phyloP scores from a whole-genome alignment of 331 rosid species.

The Dryas integrifolia region DNA sequence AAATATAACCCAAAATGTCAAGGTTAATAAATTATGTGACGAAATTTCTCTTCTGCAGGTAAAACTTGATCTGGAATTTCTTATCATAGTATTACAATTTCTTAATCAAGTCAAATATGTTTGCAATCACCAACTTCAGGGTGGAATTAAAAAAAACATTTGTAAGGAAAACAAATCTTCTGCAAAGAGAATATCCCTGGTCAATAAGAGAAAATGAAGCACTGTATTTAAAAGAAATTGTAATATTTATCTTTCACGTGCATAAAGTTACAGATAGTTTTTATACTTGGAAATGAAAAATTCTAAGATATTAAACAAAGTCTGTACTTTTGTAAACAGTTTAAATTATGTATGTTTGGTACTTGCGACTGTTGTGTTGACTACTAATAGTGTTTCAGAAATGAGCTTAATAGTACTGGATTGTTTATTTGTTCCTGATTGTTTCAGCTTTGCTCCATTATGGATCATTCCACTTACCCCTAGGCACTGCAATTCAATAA shows the following conservation, averaged over 20 bases:
- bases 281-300: not conserved
- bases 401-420: not conserved
- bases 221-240: not conserved
- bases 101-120: not conserved
- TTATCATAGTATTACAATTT: not conserved
- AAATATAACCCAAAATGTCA: not conserved
- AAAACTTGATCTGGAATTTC: not conserved
- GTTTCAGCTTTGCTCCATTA: not conserved
- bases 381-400: not conserved
- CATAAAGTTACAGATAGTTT: not conserved
- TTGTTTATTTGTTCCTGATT: not conserved
- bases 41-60: not conserved
- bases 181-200: not conserved
- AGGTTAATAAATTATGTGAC: not conserved
- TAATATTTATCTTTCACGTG: not conserved
- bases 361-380: not conserved
- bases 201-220: not conserved
- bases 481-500: not conserved
- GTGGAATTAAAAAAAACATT: not conserved
- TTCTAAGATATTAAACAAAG: no score
- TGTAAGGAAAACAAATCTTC: not conserved
- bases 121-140: not conserved
- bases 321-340: not conserved
- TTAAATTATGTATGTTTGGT: not conserved
- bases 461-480: not conserved